phyloP scores from a whole-genome alignment of 225 moss, liverwort and hornwort species.

The Bryoerythrophyllum caledonicum region DNA sequence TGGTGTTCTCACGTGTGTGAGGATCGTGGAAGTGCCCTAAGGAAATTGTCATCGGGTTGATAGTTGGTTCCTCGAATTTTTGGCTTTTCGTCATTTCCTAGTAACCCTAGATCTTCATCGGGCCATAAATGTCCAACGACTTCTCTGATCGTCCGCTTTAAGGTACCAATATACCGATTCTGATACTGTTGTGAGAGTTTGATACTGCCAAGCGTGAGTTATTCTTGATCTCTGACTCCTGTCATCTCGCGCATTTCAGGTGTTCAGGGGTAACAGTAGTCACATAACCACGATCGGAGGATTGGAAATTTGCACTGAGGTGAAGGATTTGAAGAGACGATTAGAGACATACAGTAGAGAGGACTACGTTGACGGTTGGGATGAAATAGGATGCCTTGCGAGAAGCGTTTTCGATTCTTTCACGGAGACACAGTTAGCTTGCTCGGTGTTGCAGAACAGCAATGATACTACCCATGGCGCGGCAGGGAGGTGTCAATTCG shows the following conservation, averaged over 20 bases:
- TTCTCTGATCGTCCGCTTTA: conserved; percentile 3
- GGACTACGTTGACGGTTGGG: conserved; percentile 12
- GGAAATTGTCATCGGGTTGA: conserved; percentile 17
- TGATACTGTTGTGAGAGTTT: conserved; percentile 7
- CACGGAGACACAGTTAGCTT: conserved; percentile 7
- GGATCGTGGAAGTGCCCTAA: conserved; percentile 11
- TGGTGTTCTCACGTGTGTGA: background rate
- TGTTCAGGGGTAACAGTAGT: background rate
- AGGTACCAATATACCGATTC: conserved; percentile 8
- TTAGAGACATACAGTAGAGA: conserved; percentile 14
- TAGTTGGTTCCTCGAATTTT: background rate
- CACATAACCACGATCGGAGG: conserved; percentile 14
- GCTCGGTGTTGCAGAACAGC: conserved; percentile 16
- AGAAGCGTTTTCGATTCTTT: conserved; percentile 3
- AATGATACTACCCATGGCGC: conserved; percentile 43
- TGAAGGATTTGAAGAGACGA: conserved; percentile 11
- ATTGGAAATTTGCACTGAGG: background rate
- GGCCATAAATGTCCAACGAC: conserved; percentile 1
- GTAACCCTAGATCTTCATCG: conserved; percentile 14
- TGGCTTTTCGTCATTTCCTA: background rate
- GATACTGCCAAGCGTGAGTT: conserved; percentile 6
- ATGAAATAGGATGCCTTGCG: conserved; percentile 28
- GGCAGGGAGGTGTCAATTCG: conserved; percentile 39
- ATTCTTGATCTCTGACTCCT: conserved; percentile 18
- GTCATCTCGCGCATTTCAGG: conserved; percentile 11